Percentiles rank a stretch among this genome's conserved stretches.
phyloP scores from a whole-genome alignment of 1,139 yeast species.

The Barnettozyma hawaiiensis region DNA sequence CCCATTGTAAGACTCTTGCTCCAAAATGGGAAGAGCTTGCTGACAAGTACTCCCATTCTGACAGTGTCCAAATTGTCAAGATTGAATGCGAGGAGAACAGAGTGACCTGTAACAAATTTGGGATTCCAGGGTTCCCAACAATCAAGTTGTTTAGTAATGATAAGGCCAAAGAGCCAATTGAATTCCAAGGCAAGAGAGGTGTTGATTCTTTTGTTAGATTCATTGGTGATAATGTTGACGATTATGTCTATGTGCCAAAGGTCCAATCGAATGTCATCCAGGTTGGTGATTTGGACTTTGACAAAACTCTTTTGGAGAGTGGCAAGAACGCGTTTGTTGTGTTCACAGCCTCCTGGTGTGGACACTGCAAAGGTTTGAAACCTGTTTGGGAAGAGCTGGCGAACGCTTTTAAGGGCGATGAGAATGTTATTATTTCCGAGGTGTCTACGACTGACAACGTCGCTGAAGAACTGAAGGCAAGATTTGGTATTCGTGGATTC shows the following conservation, averaged over 20 bases:
- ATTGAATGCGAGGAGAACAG: constrained; percentile 89
- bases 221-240: constrained; percentile 56
- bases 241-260: constrained; percentile 38
- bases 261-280: constrained; percentile 22
- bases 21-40: constrained; percentile 88
- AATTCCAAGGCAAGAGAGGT: constrained; percentile 66
- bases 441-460: constrained; percentile 74
- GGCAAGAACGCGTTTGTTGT: constrained; percentile 63
- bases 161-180: constrained; percentile 55
- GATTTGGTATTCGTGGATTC: constrained; percentile 66
- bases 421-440: constrained; percentile 70
- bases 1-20: constrained; percentile 93
- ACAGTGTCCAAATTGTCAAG: constrained; percentile 71
- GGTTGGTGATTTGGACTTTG: constrained; percentile 24
- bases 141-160: constrained; percentile 83
- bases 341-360: constrained; percentile 99
- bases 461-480: constrained; percentile 15
- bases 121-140: constrained; percentile 91
- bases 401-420: constrained; percentile 46
- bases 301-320: constrained; percentile 17
- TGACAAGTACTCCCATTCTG: constrained; percentile 42
- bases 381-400: constrained; percentile 91
- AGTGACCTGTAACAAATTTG: constrained; percentile 69
- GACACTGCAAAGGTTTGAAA: constrained; percentile 91
- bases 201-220: constrained; percentile 66